Conservation (phyloP, 129 eudicot genomes). For the Flaveria sonorensis region DNA sequence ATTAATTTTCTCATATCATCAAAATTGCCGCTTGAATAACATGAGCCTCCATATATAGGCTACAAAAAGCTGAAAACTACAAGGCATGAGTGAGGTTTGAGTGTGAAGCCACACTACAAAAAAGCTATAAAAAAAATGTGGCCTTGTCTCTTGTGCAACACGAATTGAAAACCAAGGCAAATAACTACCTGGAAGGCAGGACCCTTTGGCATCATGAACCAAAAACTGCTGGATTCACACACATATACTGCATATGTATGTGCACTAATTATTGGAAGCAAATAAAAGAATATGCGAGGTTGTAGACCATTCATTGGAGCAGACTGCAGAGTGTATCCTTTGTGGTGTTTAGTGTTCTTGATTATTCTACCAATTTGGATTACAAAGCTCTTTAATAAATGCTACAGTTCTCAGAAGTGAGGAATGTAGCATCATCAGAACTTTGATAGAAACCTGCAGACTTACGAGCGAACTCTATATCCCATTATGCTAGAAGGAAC, state of each 20-base stretch:
- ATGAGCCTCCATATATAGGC: neutral
- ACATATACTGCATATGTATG: slow-evolving; percentile 16
- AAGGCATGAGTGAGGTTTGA: neutral
- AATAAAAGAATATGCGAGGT: neutral
- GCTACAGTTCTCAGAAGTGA: too few relatives aligned
- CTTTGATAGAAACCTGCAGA: slow-evolving; percentile 27
- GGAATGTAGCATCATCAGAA: slow-evolving; percentile 19
- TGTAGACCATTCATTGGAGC: slow-evolving; percentile 10
- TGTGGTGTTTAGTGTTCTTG: neutral
- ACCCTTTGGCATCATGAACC: slow-evolving; percentile 11
- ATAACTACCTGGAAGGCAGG: neutral
- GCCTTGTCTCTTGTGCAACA: neutral
- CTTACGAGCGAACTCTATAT: slow-evolving; percentile 23
- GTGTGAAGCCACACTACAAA: neutral
- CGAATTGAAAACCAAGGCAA: neutral
- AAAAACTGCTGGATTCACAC: slow-evolving; percentile 8
- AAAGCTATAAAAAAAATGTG: neutral
- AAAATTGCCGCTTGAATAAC: slow-evolving; percentile 3
- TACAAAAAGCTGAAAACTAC: slow-evolving; percentile 12
- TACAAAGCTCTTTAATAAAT: too few relatives aligned
- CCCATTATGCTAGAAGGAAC: slow-evolving; percentile 1
- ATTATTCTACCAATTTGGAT: slow-evolving; percentile 25
- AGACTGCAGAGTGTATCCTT: slow-evolving; percentile 11
- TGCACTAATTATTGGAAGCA: slow-evolving; percentile 24
- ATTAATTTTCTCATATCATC: neutral